phyloP scores from a whole-genome alignment of 441 rosid species.

The Hura crepitans region DNA sequence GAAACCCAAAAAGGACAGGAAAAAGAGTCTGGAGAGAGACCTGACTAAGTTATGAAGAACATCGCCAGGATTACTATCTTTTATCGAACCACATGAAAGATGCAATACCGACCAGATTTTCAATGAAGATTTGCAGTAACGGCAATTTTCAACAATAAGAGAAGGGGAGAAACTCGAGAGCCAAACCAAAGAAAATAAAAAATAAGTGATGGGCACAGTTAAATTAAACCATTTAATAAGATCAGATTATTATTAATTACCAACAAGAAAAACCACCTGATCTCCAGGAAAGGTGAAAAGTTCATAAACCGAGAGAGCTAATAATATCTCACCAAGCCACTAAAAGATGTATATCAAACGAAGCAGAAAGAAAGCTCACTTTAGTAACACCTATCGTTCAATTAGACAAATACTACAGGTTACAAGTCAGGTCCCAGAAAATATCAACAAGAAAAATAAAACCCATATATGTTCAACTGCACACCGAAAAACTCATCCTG shows the following conservation, averaged over 20 bases:
- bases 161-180: not conserved
- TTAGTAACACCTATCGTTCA: not conserved
- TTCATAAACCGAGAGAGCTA: not conserved
- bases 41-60: not conserved
- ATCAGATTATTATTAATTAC: too few relatives aligned
- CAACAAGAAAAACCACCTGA: not conserved
- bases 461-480: not conserved
- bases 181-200: not conserved
- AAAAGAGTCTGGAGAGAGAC: not conserved
- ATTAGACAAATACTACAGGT: not conserved
- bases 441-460: not conserved
- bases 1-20: not conserved
- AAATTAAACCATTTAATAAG: not conserved
- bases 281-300: not conserved
- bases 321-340: too few relatives aligned
- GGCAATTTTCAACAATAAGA: not conserved
- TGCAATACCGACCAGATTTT: not conserved
- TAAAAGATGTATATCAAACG: not conserved
- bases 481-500: not conserved
- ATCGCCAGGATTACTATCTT: conserved; percentile 1
- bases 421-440: not conserved
- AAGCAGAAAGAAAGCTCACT: not conserved
- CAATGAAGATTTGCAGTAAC: not conserved
- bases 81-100: not conserved
- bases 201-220: not conserved